Base-by-base conservation (phyloP, 2,329 filamentous ascomycete species). In the Emericellopsis atlantica region DNA sequence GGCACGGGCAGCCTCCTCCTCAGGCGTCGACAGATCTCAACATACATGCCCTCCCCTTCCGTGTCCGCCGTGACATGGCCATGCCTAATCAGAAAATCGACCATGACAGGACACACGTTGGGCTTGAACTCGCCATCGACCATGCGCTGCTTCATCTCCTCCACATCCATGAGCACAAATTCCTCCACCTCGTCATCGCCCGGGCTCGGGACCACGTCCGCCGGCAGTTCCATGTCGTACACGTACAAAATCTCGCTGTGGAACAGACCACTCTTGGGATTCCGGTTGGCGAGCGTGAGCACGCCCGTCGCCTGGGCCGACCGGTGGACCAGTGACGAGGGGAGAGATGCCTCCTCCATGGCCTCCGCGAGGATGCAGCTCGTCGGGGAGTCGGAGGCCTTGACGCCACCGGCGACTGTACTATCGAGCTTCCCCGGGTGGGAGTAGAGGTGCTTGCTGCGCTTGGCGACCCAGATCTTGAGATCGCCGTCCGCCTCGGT, bases 11-110 rank as follows among this genome's bases (percentile, higher is more conserved):
- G 50, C 32, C 45, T 55, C 15, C 70, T 60, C 49, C 64, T 60
- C 46, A 74, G 45, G 29, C 69, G 56, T 40, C 53, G 56, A 35
- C 60, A 60, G 45, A 93, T 83, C 56, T 87, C 79, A 37, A 83
- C 64, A 54, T 81, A 92, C 47, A 84, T 71, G 41, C 63, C 64
- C 48, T 84, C 72, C 40, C 64, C 64, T 61, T 93, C 85, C 43
- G 77, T 81, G 54, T 86, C 84, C 1, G 72, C 60, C n/a, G 78
- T 89, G 44, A 93, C 54, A 39, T 86, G 66, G 0, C 84, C 84
- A 57, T 88, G 85, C 21, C 87, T 64, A 36, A 93, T 64, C 50
- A 93, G 76, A 57, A 94, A 94, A 52, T 93, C 86, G 37, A 92
- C 67, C 63, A 90, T 66, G 37, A 90, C 79, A 24, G 82, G 55